Evolutionary conservation across 805 yeast genomes (phyloP), one percentile per base, ranked within the genome.

Genomic region (Starmerella vaccinii): DNA sequence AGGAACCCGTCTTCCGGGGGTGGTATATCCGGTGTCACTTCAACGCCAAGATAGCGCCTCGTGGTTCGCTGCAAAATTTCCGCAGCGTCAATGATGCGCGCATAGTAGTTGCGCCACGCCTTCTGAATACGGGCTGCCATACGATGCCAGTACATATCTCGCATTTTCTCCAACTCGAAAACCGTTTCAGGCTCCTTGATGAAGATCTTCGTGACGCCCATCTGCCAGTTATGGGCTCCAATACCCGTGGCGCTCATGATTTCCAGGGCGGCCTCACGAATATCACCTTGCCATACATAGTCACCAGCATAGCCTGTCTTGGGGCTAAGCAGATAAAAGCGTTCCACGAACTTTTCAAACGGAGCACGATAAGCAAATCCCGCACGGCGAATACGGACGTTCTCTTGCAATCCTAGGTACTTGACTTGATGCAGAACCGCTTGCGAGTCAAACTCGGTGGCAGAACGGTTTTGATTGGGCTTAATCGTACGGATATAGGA

Each of bases 281-380:
- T 69, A 47, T 76, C 78, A 29, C 84, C 84, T 42, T 71, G 67
- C 82, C 83, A 80, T 12, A 77, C 78, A 57, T 75, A 80, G 50
- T 80, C 84, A 59, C 85, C 85, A 3, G 98, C 98, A 68, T 92
- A 92, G 5, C 97, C 92, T 30, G 97, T 89, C 59, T 80, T 77
- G 4, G 88, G 79, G 1, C 97, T 87, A 43, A 92, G 71, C 47
- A 92, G 69, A 65, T 87, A 90, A 65, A 92, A 92, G 63, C 97
- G 75, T 68, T 92, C 96, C 16, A 87, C 96, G 63, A 92, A 92
- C 66, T 89, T 89, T 53, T 92, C 97, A 67, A 88, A 92, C 0
- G 96, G 85, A 58, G 94, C 95, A 69, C 98, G 82, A 63, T 89
- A 92, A 1, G 98, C 98, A 68, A 92, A 92, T 44, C 98, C 98